Conservation (phyloP, 768 basidiomycete species). For the Boletus sp. region DNA sequence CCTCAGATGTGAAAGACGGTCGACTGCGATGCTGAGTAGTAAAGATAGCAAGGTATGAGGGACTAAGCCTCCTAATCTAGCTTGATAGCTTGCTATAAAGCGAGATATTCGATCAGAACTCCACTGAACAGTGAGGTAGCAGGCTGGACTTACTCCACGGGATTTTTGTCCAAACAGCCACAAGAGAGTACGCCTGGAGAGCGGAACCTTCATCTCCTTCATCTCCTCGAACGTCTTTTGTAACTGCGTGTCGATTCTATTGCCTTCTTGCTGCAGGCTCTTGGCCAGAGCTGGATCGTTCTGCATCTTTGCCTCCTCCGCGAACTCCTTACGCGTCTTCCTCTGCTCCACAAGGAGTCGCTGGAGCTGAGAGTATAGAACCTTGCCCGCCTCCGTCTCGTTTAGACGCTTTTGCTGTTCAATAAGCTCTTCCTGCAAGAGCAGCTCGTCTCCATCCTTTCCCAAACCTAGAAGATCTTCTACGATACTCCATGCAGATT, state of each 20-base stretch:
- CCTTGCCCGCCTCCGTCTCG: constrained; percentile 20
- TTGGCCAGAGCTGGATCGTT: constrained; percentile 9
- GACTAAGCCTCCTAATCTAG: neutral
- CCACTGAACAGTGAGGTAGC: no score
- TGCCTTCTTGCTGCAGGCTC: constrained; percentile 13
- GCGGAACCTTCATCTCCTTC: constrained; percentile 15
- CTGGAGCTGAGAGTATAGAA: constrained; percentile 16
- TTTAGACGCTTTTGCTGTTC: constrained; percentile 10
- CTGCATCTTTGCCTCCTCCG: constrained; percentile 12
- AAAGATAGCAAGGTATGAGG: neutral
- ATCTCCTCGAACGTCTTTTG: constrained; percentile 24
- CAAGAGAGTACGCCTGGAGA: constrained; percentile 7
- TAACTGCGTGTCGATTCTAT: constrained; percentile 3
- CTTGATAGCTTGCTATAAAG: constrained; percentile 5
- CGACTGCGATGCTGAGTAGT: no score
- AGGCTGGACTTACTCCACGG: constrained; percentile 3
- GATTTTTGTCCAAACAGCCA: constrained; percentile 7
- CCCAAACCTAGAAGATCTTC: neutral
- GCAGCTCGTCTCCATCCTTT: neutral
- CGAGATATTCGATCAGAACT: neutral
- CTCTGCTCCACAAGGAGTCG: constrained; percentile 16
- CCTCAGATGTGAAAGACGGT: neutral
- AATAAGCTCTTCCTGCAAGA: constrained; percentile 21
- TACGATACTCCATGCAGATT: neutral
- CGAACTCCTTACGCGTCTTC: constrained; percentile 7